Conservation (phyloP, 2,329 filamentous ascomycete species). For the Colletotrichum graminicola region DNA sequence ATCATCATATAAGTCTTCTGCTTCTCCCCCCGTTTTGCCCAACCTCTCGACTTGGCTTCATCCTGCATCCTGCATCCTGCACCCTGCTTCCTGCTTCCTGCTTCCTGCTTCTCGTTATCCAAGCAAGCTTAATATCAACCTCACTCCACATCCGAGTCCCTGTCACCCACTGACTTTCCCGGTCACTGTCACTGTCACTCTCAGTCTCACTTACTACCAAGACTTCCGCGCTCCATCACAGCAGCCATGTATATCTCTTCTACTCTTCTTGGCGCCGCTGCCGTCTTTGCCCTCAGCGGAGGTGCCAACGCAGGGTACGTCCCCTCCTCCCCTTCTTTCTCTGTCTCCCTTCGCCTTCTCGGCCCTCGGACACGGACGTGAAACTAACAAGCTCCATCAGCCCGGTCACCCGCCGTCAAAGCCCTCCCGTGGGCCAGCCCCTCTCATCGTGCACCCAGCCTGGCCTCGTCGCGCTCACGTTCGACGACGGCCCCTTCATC, state of each 20-base stretch:
- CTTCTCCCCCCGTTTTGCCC: not conserved
- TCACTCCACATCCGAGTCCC: not conserved
- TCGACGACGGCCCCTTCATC: slow-evolving; percentile 60
- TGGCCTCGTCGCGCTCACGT: slow-evolving; percentile 58
- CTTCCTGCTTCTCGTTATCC: not conserved
- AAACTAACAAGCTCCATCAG: slow-evolving; percentile 28
- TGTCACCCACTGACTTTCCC: not conserved
- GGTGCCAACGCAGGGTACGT: slow-evolving; percentile 32
- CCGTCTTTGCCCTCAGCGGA: slow-evolving; percentile 21
- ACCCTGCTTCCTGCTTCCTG: slow-evolving; percentile 10
- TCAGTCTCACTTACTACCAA: not conserved
- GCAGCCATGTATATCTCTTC: slow-evolving; percentile 29
- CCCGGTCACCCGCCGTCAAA: slow-evolving; percentile 28
- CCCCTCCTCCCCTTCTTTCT: too few species aligned
- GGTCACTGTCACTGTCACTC: not conserved
- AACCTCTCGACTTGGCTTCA: slow-evolving; percentile 13
- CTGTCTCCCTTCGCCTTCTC: not conserved
- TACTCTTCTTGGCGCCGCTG: slow-evolving; percentile 24
- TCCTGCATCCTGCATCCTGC: slow-evolving; percentile 11
- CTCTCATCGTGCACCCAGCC: slow-evolving; percentile 49
- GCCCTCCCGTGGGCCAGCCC: slow-evolving; percentile 22
- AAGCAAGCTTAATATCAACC: slow-evolving; percentile 13
- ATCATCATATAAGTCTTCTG: slow-evolving; percentile 29
- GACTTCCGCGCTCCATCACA: not conserved
- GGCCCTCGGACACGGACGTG: slow-evolving; percentile 4